Evolutionary conservation across 1,284 basidiomycete genomes (phyloP).

Genomic region (Puccinia brachypodii): DNA sequence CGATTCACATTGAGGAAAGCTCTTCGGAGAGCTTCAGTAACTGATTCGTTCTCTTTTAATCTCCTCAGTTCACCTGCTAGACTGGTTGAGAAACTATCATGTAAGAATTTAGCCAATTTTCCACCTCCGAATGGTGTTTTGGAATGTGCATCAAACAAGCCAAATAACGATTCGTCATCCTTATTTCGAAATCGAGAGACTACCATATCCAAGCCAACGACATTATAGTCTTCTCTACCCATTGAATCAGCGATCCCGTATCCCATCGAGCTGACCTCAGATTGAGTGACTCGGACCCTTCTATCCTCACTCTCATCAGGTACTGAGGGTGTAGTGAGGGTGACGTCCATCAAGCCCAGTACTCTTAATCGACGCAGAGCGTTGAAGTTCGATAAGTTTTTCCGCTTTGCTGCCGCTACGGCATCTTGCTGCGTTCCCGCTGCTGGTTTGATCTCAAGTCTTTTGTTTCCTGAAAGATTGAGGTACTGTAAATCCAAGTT

Average conservation of each 20-base stretch:
- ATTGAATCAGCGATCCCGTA: slow-evolving; percentile 98
- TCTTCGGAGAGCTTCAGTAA: slow-evolving; percentile 75
- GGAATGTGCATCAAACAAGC: slow-evolving; percentile 77
- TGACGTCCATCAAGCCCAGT: slow-evolving; percentile 96
- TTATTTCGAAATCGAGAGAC: slow-evolving; percentile 79
- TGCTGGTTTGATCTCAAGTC: slow-evolving; percentile 77
- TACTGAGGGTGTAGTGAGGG: slow-evolving; percentile 75
- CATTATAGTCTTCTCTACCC: slow-evolving; percentile 66
- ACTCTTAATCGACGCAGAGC: slow-evolving; percentile 76
- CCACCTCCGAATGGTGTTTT: slow-evolving; percentile 62
- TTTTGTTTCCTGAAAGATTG: slow-evolving; percentile 82
- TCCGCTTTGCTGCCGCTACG: slow-evolving; percentile 57
- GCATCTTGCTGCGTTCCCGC: slow-evolving; percentile 58
- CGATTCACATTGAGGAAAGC: slow-evolving; percentile 84
- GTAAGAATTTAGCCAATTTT: slow-evolving; percentile 69
- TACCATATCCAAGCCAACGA: slow-evolving; percentile 72
- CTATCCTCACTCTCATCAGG: slow-evolving; percentile 90
- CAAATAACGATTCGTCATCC: slow-evolving; percentile 85
- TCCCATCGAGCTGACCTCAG: slow-evolving; percentile 86
- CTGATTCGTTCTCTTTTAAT: slow-evolving; percentile 64
- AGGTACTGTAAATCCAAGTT: slow-evolving; percentile 89
- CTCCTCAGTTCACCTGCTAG: slow-evolving; percentile 66
- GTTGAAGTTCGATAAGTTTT: slow-evolving; percentile 78
- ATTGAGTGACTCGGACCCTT: slow-evolving; percentile 86
- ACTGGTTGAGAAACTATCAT: slow-evolving; percentile 71